A percentile compares a stretch with the other conserved stretches of the same genome.
phyloP scores from a whole-genome alignment of 345 rosid genomes.

The Citrus australasica region DNA sequence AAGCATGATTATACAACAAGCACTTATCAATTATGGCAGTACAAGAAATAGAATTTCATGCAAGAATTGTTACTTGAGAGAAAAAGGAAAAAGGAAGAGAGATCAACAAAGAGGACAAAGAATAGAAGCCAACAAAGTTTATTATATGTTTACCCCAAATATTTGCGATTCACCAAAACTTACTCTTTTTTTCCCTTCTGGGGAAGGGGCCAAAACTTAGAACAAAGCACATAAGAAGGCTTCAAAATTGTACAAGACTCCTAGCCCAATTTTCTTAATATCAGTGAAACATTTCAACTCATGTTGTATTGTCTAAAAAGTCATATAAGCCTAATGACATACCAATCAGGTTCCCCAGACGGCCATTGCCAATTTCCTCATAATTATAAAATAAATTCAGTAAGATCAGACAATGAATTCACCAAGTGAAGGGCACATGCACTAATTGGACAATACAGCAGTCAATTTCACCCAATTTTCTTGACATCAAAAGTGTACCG shows the following conservation, averaged over 20 bases:
- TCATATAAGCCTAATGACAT: not conserved
- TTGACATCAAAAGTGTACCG: not conserved
- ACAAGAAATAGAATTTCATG: not conserved
- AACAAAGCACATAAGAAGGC: not conserved
- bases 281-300: not conserved
- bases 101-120: not conserved
- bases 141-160: not conserved
- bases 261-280: not conserved
- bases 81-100: not conserved
- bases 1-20: not conserved
- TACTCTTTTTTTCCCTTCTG: too few species aligned
- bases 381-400: not conserved
- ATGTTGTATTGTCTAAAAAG: not conserved
- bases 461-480: not conserved
- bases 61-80: not conserved
- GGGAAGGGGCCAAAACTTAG: not conserved
- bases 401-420: not conserved
- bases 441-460: not conserved
- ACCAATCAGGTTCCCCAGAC: not conserved
- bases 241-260: not conserved
- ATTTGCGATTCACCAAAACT: not conserved
- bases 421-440: not conserved
- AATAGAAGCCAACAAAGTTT: not conserved
- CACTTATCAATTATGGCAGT: not conserved
- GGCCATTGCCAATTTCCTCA: not conserved